phyloP scores from a whole-genome alignment of 1,284 basidiomycete species.

The Ganoderma boninense region DNA sequence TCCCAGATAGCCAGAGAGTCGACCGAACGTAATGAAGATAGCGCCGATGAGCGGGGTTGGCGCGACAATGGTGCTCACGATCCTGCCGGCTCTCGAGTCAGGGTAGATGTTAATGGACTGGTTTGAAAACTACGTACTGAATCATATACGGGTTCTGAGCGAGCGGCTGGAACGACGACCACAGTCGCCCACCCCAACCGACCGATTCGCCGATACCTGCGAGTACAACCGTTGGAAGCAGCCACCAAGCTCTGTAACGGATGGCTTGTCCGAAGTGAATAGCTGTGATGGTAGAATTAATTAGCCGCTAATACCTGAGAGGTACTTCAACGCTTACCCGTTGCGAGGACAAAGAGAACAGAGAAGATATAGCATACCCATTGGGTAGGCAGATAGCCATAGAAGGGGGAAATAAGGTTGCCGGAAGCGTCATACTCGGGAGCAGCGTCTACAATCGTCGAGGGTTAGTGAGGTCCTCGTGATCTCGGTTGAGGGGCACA shows the following conservation, averaged over 20 bases:
- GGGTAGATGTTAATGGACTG: slow-evolving; percentile 39
- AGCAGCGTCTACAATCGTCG: background rate
- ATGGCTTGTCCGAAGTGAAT: slow-evolving; percentile 56
- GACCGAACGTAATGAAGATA: slow-evolving; percentile 56
- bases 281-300: slow-evolving; percentile 30
- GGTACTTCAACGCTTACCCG: slow-evolving; percentile 11
- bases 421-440: slow-evolving; percentile 13
- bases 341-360: slow-evolving; percentile 21
- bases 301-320: background rate
- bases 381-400: slow-evolving; percentile 21
- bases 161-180: slow-evolving; percentile 39
- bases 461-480: background rate
- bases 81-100: slow-evolving; percentile 39
- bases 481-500: background rate
- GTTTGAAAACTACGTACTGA: slow-evolving; percentile 43
- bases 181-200: slow-evolving; percentile 53
- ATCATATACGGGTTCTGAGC: slow-evolving; percentile 37
- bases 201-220: slow-evolving; percentile 61
- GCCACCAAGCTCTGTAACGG: slow-evolving; percentile 55
- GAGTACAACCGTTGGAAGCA: slow-evolving; percentile 59
- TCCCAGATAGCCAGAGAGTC: slow-evolving; percentile 50
- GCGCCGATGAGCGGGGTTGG: slow-evolving; percentile 58
- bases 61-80: slow-evolving; percentile 49
- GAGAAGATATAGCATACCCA: slow-evolving; percentile 22
- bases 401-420: slow-evolving; percentile 19